phyloP scores from a whole-genome alignment of 345 rosid genomes.

The Murraya paniculata region DNA sequence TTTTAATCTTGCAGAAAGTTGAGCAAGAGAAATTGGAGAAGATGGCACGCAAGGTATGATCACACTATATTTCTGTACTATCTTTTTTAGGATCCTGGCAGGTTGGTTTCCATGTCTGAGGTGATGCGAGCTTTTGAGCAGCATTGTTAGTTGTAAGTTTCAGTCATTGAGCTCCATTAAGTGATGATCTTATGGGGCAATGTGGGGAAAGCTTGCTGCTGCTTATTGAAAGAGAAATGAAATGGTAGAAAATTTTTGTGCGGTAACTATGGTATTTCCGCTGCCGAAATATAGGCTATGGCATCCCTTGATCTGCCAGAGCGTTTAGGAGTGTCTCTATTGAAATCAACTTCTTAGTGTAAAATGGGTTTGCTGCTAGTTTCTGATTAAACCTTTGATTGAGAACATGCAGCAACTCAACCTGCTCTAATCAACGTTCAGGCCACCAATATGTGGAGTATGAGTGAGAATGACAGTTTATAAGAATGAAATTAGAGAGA shows the following conservation, averaged over 20 bases:
- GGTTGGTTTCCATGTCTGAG: background rate
- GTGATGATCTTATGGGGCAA: background rate
- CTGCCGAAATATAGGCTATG: background rate
- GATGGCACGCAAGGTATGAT: slow-evolving; percentile 77
- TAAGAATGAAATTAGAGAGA: background rate
- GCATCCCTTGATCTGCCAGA: background rate
- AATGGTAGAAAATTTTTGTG: background rate
- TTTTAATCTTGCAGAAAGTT: slow-evolving; percentile 58
- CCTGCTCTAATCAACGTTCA: background rate
- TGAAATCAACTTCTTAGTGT: background rate
- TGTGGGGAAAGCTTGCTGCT: background rate
- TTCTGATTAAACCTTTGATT: background rate
- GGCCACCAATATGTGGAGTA: background rate
- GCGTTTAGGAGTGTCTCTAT: background rate
- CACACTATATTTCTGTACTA: background rate
- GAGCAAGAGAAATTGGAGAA: slow-evolving; percentile 92
- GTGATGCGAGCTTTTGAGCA: background rate
- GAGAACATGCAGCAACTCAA: background rate
- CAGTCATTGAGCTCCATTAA: background rate
- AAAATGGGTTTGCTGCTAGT: background rate
- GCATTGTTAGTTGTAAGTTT: background rate
- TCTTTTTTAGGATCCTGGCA: background rate
- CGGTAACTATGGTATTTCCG: background rate
- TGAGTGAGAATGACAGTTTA: background rate
- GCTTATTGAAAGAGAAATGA: background rate